Conservation (phyloP, 805 yeast species). For the Kurtzmaniella fragi region DNA sequence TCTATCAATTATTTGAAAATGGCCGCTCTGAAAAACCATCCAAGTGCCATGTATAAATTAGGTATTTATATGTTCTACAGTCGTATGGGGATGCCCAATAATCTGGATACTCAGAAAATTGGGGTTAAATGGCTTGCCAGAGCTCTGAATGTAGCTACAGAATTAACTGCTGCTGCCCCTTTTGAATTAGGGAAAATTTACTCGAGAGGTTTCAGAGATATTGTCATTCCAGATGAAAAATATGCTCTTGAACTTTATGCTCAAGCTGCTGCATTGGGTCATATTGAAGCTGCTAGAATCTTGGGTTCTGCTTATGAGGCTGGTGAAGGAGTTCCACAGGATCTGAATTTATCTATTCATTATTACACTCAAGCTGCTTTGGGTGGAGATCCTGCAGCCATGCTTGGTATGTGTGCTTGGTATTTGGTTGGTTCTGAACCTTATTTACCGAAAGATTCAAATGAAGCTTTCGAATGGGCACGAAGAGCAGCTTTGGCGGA, state of each 20-base stretch:
- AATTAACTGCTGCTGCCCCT: constrained; percentile 87
- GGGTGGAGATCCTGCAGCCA: constrained; percentile 81
- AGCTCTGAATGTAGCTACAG: constrained; percentile 80
- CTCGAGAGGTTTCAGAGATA: constrained; percentile 79
- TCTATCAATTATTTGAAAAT: constrained; percentile 77
- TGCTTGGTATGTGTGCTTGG: constrained; percentile 97
- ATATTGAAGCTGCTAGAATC: constrained; percentile 70
- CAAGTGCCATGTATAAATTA: constrained; percentile 93
- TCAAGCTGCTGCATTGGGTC: constrained; percentile 86
- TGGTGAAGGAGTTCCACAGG: constrained; percentile 72
- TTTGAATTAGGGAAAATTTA: constrained; percentile 85
- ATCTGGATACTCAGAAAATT: constrained; percentile 65
- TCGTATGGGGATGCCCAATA: constrained; percentile 73
- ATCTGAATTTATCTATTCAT: constrained; percentile 80
- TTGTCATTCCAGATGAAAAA: constrained; percentile 74
- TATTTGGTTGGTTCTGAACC: constrained; percentile 88
- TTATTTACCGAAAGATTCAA: constrained; percentile 68
- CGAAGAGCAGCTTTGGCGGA: constrained; percentile 74
- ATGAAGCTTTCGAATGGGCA: constrained; percentile 95
- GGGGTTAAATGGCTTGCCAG: constrained; percentile 93
- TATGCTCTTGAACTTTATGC: constrained; percentile 85
- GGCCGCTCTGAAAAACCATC: constrained; percentile 89
- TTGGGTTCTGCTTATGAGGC: constrained; percentile 82
- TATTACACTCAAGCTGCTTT: constrained; percentile 89
- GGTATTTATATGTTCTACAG: constrained; percentile 84